A percentile compares a stretch with the other conserved stretches of the same genome.
These are phyloP conservation scores for Scenedesmus sp. DNA, from an alignment of 163 green algal genomes.

Conservation along the genomic window DNA sequence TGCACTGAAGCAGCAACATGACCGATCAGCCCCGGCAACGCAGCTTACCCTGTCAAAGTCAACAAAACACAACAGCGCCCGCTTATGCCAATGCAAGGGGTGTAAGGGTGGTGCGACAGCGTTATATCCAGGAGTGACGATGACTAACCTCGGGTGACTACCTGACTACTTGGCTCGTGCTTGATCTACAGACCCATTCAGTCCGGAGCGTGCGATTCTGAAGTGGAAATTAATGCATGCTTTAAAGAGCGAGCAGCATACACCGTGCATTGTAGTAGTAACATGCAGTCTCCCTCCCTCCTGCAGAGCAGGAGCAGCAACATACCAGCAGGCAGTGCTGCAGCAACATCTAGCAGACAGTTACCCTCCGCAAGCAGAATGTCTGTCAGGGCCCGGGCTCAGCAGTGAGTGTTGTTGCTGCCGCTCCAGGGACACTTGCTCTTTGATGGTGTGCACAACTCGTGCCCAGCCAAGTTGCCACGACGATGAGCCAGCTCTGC, in stretches of 20 bases:
- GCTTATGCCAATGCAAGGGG: not conserved
- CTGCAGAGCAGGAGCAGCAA: constrained; percentile 11
- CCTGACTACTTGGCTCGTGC: not conserved
- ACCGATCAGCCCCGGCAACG: not conserved
- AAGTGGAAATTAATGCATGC: not conserved
- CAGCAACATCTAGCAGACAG: not conserved
- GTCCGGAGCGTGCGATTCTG: not conserved
- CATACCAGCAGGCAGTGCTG: not conserved
- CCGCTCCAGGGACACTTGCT: not conserved
- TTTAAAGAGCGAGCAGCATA: too few species aligned
- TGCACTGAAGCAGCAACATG: not conserved
- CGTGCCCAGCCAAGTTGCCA: not conserved
- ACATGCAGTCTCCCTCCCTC: not conserved
- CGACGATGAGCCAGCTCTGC: too few species aligned
- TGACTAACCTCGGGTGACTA: not conserved
- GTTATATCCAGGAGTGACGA: not conserved
- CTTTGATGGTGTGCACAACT: not conserved
- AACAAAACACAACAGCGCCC: too few species aligned
- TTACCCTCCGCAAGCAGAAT: not conserved
- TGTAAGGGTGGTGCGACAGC: not conserved
- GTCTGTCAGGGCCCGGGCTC: not conserved
- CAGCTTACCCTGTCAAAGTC: not conserved
- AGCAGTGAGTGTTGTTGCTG: not conserved
- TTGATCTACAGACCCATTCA: not conserved
- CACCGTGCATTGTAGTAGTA: not conserved